Evolutionary conservation across 257 asterid genomes (phyloP).

Genomic region (Solanum microdontum): DNA sequence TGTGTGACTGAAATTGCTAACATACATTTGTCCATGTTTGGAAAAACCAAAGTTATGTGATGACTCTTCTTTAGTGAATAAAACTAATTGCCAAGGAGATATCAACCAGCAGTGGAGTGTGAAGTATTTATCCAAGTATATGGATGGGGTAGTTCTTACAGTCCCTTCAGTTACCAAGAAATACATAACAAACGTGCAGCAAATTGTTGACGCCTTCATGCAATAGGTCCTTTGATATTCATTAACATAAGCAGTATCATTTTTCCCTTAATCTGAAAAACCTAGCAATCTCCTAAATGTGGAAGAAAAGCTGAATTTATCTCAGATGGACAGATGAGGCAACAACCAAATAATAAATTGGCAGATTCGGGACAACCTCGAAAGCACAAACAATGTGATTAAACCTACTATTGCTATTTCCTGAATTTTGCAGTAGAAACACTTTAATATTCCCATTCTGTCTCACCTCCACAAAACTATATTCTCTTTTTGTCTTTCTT

Average conservation of each 20-base stretch:
- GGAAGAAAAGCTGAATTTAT: no score
- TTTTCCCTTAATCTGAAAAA: neutral
- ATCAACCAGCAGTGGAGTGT: neutral
- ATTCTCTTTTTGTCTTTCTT: no score
- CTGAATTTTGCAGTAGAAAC: no score
- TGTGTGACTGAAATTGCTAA: neutral
- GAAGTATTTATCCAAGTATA: neutral
- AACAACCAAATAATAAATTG: no score
- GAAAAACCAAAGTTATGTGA: neutral
- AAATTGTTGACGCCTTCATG: neutral
- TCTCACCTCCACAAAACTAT: no score
- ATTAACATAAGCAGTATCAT: neutral
- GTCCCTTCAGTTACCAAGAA: neutral
- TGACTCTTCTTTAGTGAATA: neutral
- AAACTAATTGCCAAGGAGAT: neutral
- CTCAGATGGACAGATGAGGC: no score
- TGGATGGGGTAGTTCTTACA: neutral
- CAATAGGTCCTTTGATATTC: neutral
- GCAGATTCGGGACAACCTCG: no score
- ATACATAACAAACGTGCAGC: neutral
- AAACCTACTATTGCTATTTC: no score
- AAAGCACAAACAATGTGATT: no score
- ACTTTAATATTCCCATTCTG: no score
- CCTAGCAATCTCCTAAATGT: neutral
- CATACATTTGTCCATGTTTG: neutral